Evolutionary conservation across 2,329 filamentous ascomycete species (phyloP).

Genomic region (Colletotrichum salicis): DNA sequence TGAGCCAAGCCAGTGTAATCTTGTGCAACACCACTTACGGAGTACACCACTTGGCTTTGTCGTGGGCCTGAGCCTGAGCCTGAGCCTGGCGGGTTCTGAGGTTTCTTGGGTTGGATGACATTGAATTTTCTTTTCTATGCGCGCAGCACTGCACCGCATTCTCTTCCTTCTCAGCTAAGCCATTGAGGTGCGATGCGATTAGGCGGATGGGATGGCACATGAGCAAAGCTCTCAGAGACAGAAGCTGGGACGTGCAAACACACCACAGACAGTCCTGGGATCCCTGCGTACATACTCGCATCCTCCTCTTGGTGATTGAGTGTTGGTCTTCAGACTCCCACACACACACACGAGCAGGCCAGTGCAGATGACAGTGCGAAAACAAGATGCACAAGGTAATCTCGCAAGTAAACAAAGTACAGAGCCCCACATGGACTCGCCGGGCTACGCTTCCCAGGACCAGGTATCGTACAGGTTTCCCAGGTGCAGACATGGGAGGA

Average conservation of each 20-base stretch:
- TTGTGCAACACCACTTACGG: not conserved
- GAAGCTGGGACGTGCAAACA: conserved; percentile 12
- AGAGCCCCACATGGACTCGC: conserved; percentile 29
- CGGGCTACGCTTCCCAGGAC: conserved; percentile 31
- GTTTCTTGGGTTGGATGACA: not conserved
- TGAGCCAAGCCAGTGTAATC: not conserved
- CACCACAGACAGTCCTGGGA: conserved; percentile 11
- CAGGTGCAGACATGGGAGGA: conserved; percentile 19
- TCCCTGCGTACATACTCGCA: conserved; percentile 6
- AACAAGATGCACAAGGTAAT: conserved; percentile 14
- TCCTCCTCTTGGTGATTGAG: not conserved
- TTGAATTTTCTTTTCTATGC: not conserved
- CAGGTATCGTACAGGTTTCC: conserved; percentile 33
- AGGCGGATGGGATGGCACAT: conserved; percentile 33
- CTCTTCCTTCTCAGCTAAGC: not conserved
- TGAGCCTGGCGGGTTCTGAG: not conserved
- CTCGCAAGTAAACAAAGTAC: conserved; percentile 35
- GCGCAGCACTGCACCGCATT: not conserved
- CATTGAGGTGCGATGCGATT: not conserved
- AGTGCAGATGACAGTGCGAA: conserved; percentile 27
- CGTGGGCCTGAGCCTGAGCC: not conserved
- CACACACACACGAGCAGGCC: not conserved
- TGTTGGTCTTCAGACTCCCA: too few species aligned
- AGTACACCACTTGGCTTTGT: not conserved
- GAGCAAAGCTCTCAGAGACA: conserved; percentile 20